Evolutionary conservation across 2,329 filamentous ascomycete genomes (phyloP).

Genomic region (Lizonia empirigonia): DNA sequence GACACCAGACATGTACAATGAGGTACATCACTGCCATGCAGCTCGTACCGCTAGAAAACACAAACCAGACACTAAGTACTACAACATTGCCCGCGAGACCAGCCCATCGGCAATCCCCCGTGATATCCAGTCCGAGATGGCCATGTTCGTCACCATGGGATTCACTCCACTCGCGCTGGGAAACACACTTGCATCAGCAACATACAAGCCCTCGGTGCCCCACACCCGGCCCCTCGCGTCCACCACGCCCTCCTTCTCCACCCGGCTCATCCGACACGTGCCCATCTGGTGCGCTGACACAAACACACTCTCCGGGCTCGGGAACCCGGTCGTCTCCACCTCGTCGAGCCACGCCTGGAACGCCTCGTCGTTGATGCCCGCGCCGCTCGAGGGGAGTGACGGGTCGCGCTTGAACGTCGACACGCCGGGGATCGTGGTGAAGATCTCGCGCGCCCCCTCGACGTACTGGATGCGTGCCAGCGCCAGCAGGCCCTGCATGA

Average conservation of each 20-base stretch:
- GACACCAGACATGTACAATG: too few species aligned
- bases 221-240: constrained; percentile 60
- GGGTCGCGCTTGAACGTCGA: constrained; percentile 64
- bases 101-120: constrained; percentile 36
- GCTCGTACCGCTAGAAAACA: too few species aligned
- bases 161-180: constrained; percentile 79
- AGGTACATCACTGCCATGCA: too few species aligned
- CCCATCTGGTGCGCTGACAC: constrained; percentile 83
- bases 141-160: constrained; percentile 80
- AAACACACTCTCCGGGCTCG: constrained; percentile 60
- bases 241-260: constrained; percentile 50
- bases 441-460: constrained; percentile 80
- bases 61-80: background rate
- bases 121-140: constrained; percentile 47
- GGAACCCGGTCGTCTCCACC: constrained; percentile 57
- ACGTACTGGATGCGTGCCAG: constrained; percentile 78
- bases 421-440: constrained; percentile 66
- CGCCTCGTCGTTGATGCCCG: constrained; percentile 61
- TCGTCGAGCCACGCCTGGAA: constrained; percentile 67
- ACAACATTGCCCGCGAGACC: constrained; percentile 24
- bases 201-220: constrained; percentile 68
- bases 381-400: constrained; percentile 13
- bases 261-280: constrained; percentile 71
- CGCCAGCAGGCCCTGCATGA: constrained; percentile 73
- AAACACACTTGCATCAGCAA: constrained; percentile 77